phyloP scores from a whole-genome alignment of 768 basidiomycete genomes.

The Naganishia antarctica region DNA sequence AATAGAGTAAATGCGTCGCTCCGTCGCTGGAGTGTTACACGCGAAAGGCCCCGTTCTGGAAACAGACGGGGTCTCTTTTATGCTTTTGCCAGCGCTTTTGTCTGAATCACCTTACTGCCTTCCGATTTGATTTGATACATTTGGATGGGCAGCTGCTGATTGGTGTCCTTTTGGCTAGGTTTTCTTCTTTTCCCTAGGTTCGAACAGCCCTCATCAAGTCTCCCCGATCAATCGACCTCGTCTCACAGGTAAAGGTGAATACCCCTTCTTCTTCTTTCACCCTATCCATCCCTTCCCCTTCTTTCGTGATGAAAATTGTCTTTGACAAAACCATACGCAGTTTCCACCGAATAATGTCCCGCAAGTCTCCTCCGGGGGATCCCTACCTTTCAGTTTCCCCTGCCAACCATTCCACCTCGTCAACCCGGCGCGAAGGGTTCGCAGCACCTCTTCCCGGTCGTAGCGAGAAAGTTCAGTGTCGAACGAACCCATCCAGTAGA shows the following conservation, averaged over 20 bases:
- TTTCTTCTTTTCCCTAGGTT: slow-evolving; percentile 1
- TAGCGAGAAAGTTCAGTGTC: slow-evolving; percentile 3
- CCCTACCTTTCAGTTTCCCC: slow-evolving; percentile 18
- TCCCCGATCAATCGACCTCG: background rate
- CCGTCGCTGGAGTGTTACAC: slow-evolving; percentile 46
- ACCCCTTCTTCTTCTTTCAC: slow-evolving; percentile 3
- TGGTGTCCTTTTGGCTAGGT: background rate
- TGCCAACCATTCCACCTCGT: slow-evolving; percentile 22
- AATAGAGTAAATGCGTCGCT: slow-evolving; percentile 44
- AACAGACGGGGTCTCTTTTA: slow-evolving; percentile 37
- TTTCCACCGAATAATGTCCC: slow-evolving; percentile 49
- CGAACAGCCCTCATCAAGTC: background rate
- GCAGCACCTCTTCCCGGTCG: slow-evolving; percentile 34
- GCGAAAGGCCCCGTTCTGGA: slow-evolving; percentile 33
- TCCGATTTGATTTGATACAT: slow-evolving; percentile 19
- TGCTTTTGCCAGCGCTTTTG: slow-evolving; percentile 51
- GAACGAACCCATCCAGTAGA: slow-evolving; percentile 27
- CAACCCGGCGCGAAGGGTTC: slow-evolving; percentile 19
- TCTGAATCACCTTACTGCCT: slow-evolving; percentile 37
- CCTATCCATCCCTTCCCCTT: slow-evolving; percentile 11
- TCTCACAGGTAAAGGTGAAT: slow-evolving; percentile 22
- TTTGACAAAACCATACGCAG: slow-evolving; percentile 50
- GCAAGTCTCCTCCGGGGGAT: slow-evolving; percentile 45
- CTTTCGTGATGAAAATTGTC: slow-evolving; percentile 43
- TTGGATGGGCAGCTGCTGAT: slow-evolving; percentile 2